Conservation (phyloP, 1,284 basidiomycete genomes). For the Puccinia polysora region DNA sequence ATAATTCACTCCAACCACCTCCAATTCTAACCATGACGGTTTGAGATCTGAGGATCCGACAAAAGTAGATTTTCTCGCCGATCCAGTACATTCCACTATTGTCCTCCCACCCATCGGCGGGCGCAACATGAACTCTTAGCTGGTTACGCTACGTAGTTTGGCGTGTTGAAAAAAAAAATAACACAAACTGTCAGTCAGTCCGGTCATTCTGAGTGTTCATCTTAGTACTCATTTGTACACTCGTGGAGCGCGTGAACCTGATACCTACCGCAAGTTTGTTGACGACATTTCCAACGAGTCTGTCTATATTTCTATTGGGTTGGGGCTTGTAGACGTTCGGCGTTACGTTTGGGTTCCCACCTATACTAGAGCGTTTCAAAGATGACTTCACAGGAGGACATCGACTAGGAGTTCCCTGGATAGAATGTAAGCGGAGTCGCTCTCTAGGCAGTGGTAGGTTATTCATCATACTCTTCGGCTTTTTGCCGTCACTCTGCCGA, state of each 20-base stretch:
- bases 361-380: conserved; percentile 10
- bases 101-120: conserved; percentile 39
- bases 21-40: conserved; percentile 53
- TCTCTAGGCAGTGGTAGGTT: neutral
- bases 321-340: conserved; percentile 25
- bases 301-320: conserved; percentile 41
- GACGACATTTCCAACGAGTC: conserved; percentile 38
- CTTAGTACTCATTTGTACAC: too few relatives aligned
- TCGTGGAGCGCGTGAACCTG: neutral
- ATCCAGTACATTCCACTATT: conserved; percentile 44
- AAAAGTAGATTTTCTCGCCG: conserved; percentile 40
- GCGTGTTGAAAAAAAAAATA: neutral
- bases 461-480: neutral
- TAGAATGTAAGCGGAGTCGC: conserved; percentile 17
- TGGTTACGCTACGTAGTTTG: neutral
- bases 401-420: conserved; percentile 17
- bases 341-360: neutral
- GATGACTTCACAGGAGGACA: conserved; percentile 16
- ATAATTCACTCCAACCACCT: conserved; percentile 53
- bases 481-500: conserved; percentile 13
- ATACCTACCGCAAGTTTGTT: conserved; percentile 32
- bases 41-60: conserved; percentile 49
- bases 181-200: too few relatives aligned
- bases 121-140: conserved; percentile 36
- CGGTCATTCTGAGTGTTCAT: too few relatives aligned